Conservation (phyloP, 495 filamentous ascomycete genomes). For the Neurospora sp. region DNA sequence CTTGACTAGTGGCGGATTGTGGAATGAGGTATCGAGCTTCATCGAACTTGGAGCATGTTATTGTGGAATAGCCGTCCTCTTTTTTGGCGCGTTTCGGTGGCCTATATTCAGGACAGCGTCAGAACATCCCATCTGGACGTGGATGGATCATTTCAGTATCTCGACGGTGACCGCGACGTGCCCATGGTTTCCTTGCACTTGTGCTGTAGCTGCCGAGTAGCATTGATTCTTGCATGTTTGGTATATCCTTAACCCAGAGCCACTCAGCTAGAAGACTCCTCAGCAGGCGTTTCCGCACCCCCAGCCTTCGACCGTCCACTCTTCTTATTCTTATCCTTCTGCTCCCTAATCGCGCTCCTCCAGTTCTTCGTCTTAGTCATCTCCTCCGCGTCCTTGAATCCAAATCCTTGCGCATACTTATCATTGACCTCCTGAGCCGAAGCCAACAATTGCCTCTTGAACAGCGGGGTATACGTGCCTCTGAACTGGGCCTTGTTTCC, state of each 20-base stretch:
- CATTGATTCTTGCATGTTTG: neutral
- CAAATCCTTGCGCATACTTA: slow-evolving; percentile 62
- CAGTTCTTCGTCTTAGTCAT: slow-evolving; percentile 28
- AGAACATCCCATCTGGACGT: neutral
- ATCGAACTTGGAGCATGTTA: neutral
- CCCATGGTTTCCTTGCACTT: neutral
- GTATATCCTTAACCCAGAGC: neutral
- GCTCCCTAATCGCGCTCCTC: slow-evolving; percentile 21
- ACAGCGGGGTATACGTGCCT: slow-evolving; percentile 62
- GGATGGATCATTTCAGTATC: neutral
- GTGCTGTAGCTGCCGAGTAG: neutral
- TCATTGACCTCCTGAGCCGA: slow-evolving; percentile 64
- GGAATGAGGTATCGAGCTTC: neutral
- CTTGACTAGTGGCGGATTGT: too few species aligned
- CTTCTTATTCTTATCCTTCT: slow-evolving; percentile 5
- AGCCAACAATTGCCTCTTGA: slow-evolving; percentile 54
- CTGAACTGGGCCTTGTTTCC: slow-evolving; percentile 45
- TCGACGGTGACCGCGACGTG: neutral
- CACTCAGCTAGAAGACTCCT: neutral
- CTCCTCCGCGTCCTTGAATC: slow-evolving; percentile 38
- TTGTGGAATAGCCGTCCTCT: neutral
- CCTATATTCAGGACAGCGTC: neutral
- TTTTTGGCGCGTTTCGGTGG: neutral
- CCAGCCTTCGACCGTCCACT: slow-evolving; percentile 15
- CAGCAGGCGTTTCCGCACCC: neutral